Base-by-base conservation (phyloP, 2,329 filamentous ascomycete genomes). In the Fusarium floridanum region DNA sequence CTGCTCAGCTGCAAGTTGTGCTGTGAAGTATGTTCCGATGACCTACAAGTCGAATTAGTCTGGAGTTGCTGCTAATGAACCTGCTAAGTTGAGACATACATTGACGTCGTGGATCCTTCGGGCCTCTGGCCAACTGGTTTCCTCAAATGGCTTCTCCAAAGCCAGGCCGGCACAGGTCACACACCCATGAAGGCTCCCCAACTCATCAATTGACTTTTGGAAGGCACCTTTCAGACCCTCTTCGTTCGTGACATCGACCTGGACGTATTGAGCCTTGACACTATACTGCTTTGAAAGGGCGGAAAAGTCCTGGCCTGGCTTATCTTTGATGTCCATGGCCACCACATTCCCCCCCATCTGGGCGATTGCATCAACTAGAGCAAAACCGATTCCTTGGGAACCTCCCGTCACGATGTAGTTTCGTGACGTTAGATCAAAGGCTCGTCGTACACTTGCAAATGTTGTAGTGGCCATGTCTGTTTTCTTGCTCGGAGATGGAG, bases 131-230 rank as follows among this genome's bases (percentile, higher is more conserved):
- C 82, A 84, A 6, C 80, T 82, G 55, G 84, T 82, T 5, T 85
- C 82, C 7, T 84, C 68, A 69, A 85, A 85, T 0, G 84, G 83
- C 70, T 84, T 85, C 70, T 85, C 83, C 37, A 84, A 78, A 7
- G 81, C 82, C 39, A 85, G 81, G 6, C 83, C 83, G 10, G 82
- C 82, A 17, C 78, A 76, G 6, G 80, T 77, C 8, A 81, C 78
- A 29, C 74, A 71, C 2, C 80, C 80, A 29, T 81, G 73, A 8
- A 81, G 69, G 10, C 76, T 67, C 6, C 71, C 73, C 16, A 81
- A 62, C n/a, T 67, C 71, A 8, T 68, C 60, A 17, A 80, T 27
- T 6, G 76, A 72, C 43, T 70, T 71, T 0, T 67, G 66, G 22
- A 80, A 80, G 1, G 73, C 76, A 3, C 57, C 36, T 4, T 68